Percentiles rank a stretch among this genome's conserved stretches.
phyloP scores from a whole-genome alignment of 768 basidiomycete genomes.

The Xerocomellus intermedius region DNA sequence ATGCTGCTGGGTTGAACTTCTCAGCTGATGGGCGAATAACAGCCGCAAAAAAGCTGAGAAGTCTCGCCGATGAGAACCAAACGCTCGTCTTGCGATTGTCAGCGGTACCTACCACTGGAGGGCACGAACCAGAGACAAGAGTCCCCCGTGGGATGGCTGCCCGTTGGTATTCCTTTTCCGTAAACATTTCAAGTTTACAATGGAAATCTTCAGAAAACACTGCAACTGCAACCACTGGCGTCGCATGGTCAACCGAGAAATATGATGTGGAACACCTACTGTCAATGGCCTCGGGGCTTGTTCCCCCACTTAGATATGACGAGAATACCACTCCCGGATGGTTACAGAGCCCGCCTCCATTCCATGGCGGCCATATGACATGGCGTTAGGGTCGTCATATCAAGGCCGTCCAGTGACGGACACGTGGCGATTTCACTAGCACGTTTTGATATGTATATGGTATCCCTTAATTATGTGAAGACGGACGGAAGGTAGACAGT shows the following conservation, averaged over 20 bases:
- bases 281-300: not conserved
- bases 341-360: constrained; percentile 1
- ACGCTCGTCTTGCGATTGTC: constrained; percentile 15
- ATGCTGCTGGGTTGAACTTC: not conserved
- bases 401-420: not conserved
- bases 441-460: not conserved
- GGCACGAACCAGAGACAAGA: not conserved
- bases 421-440: constrained; percentile 7
- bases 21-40: constrained; percentile 5
- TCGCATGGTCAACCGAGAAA: constrained; percentile 7
- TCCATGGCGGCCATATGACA: constrained; percentile 5
- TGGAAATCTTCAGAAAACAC: constrained; percentile 8
- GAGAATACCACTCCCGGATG: constrained; percentile 4
- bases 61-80: constrained; percentile 27
- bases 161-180: constrained; percentile 11
- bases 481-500: not conserved
- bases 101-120: constrained; percentile 1
- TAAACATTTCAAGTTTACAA: not conserved
- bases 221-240: not conserved
- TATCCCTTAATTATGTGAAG: not conserved
- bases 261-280: constrained; percentile 4
- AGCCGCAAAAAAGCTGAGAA: constrained; percentile 51
- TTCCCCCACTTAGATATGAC: constrained; percentile 2
- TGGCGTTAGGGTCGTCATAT: not conserved
- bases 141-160: not conserved